Evolutionary conservation across 768 basidiomycete genomes (phyloP), one percentile per base, ranked within the genome.

Genomic region (Mycena rebaudengoi): DNA sequence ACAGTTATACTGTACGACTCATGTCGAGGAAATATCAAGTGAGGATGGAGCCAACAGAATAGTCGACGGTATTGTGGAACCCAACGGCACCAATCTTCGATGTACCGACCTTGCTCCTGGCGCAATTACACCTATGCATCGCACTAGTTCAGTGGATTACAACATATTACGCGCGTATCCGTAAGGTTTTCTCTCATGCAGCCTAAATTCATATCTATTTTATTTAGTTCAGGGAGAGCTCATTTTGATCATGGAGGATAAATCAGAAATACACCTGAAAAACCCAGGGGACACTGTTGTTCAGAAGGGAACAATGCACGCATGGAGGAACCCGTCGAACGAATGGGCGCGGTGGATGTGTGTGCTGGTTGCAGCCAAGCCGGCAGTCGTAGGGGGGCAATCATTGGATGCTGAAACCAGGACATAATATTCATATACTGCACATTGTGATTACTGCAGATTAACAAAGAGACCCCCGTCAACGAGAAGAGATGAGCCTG

Each of bases 401-500:
- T 62, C 70, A 12, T 73, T 87, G 55, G 70, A 66, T 16, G 80
- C 81, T 7, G 74, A 67, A 48, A 45, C 46, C 49, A 67, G 55
- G 54, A 29, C 52, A 45, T 64, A 20, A 28, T 52, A 55, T 60
- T 20, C 21, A 61, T 35, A 37, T 18, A 25, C n/a, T 30, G 7
- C 32, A 48, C 39, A 28, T 32, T 26, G 18, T 48, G 48, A 35
- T 79, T 69, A 90, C 69, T 92, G 91, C 51, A 93, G 79, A 68
- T 91, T 91, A 44, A 91, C 91, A 65, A 91, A 91, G 46, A 89
- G 75, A 0, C 91, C 91, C 2, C 91, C 91, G 71, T 92, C 91
- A 0, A 90, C 90, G 7, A 91, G 75, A 5, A 90, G 74, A 21
- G 85, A 85, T 30, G 88, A 81, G 18, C 89, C 89, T 1, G 89